These are phyloP conservation scores for Hyaloscypha variabilis DNA, from an alignment of 495 filamentous ascomycete species.

Conservation along the genomic window DNA sequence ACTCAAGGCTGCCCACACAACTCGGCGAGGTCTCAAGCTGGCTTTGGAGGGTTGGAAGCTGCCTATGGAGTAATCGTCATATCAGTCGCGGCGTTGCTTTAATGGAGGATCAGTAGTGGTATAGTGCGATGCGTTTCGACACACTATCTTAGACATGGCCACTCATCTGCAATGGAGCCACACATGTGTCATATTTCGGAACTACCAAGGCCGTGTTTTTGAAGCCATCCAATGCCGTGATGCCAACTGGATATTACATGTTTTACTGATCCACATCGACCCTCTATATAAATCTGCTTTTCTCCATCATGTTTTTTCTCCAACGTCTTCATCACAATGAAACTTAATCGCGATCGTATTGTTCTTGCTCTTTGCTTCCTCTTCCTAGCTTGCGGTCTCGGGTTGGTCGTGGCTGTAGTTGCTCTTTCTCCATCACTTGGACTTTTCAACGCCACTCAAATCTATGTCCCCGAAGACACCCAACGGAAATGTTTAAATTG, in stretches of 20 bases:
- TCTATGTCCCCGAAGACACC: neutral
- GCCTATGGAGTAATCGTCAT: neutral
- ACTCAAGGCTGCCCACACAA: neutral
- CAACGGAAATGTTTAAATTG: neutral
- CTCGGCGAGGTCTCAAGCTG: neutral
- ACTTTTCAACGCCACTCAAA: neutral
- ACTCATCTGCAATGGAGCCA: neutral
- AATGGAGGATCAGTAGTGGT: neutral
- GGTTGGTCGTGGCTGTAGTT: neutral
- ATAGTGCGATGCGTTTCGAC: neutral
- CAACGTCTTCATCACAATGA: neutral
- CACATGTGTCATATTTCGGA: neutral
- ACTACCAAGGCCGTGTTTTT: neutral
- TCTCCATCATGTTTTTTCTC: neutral
- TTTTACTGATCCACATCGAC: neutral
- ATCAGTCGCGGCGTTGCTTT: neutral
- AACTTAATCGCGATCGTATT: neutral
- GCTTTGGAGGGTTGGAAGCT: neutral
- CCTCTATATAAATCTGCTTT: neutral
- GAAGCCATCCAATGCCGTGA: neutral
- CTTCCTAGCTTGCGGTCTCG: constrained; percentile 5
- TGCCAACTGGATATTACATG: neutral
- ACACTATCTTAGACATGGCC: neutral
- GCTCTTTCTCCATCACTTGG: neutral
- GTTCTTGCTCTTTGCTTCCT: constrained; percentile 3